A percentile compares a stretch with the other conserved stretches of the same genome.
Conservation (phyloP, 768 basidiomycete genomes). For the Lanmaoa pseudosensibilis region DNA sequence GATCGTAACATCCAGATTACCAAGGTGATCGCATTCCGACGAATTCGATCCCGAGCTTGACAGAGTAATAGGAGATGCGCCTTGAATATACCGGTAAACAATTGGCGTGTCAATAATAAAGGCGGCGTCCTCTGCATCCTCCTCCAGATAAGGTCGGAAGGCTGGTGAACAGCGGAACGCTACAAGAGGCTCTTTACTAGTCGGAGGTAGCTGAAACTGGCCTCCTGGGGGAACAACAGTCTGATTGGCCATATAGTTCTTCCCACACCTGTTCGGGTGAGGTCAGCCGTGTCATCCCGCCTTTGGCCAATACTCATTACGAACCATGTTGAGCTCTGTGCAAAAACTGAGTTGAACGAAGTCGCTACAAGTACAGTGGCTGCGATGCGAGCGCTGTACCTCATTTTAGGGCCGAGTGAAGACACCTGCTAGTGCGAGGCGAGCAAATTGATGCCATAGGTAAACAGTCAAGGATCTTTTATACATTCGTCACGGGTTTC, state of each 20-base stretch:
- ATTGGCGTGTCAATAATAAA: conserved; percentile 42
- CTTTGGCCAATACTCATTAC: not conserved
- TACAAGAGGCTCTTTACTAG: conserved; percentile 39
- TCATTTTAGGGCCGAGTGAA: conserved; percentile 15
- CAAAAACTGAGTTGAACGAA: conserved; percentile 10
- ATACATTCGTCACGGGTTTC: not conserved
- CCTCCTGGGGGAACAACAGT: conserved; percentile 47
- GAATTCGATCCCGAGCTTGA: not conserved
- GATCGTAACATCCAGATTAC: conserved; percentile 30
- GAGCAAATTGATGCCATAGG: not conserved
- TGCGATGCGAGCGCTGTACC: conserved; percentile 1
- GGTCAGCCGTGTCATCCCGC: not conserved
- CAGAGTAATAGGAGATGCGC: conserved; percentile 34
- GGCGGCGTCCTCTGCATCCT: conserved; percentile 30
- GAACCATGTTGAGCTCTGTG: conserved; percentile 29
- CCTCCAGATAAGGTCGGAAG: conserved; percentile 47
- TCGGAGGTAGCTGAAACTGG: conserved; percentile 39
- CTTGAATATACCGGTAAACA: conserved; percentile 36
- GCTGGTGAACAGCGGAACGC: conserved; percentile 48
- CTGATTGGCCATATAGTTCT: conserved; percentile 45
- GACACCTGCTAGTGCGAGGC: no score
- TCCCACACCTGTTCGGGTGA: conserved; percentile 45
- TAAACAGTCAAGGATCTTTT: not conserved
- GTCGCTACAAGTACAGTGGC: conserved; percentile 11
- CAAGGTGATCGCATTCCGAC: not conserved